A percentile compares a stretch with the other conserved stretches of the same genome.
These are phyloP conservation scores for Eimeria acervulina DNA, from an alignment of 169 alveolate genomes.

Conservation along the genomic window DNA sequence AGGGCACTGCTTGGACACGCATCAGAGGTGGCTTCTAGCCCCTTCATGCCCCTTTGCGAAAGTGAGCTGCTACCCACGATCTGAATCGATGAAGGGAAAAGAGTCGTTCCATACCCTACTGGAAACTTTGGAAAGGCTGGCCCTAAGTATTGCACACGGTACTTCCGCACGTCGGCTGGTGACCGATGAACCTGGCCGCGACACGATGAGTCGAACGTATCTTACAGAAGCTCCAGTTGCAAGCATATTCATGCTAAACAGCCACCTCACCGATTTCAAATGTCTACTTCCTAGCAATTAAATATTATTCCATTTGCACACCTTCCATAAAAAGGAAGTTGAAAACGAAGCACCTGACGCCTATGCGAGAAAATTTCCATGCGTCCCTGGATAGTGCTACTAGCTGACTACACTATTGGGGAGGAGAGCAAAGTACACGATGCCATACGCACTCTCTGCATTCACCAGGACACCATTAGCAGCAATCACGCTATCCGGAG, in stretches of 20 bases:
- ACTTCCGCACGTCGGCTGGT: background rate
- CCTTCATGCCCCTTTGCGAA: background rate
- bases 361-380: too few species aligned
- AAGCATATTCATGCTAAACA: background rate
- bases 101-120: background rate
- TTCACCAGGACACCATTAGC: background rate
- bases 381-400: background rate
- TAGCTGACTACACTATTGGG: background rate
- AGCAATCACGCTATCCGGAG: background rate
- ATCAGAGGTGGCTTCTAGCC: background rate
- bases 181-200: background rate
- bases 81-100: background rate
- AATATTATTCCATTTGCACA: background rate
- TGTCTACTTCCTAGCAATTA: background rate
- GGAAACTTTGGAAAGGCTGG: background rate
- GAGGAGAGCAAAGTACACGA: background rate
- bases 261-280: background rate
- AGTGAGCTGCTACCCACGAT: background rate
- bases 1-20: background rate
- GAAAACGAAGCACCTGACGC: background rate
- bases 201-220: background rate
- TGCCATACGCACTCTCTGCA: background rate
- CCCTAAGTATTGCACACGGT: background rate
- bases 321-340: too few species aligned
- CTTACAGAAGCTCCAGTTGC: background rate